Evolutionary conservation across 768 basidiomycete species (phyloP), one percentile per base, ranked within the genome.

Genomic region (Piloderma croceum): DNA sequence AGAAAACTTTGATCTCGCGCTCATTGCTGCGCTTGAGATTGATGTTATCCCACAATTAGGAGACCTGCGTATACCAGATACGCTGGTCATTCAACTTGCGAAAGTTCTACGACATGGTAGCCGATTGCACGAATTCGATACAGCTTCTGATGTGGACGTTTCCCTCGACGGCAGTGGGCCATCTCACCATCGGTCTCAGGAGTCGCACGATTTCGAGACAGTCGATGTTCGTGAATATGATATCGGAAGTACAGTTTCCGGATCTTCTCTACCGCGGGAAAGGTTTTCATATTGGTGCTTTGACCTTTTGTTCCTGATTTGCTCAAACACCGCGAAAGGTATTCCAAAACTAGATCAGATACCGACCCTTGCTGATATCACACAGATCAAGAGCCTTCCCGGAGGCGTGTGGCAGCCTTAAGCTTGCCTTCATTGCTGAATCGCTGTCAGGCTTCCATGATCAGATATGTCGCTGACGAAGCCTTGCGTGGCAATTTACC

Each of bases 251-350:
- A 89, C 88, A 3, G 74, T 74, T 27, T 59, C 63, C 7, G 76
- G 76, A 0, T 54, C 63, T 11, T 57, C 77, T 18, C 64, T 83
- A 21, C 82, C 84, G 2, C 67, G 90, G 27, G 91, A 93, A 57
- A 72, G 89, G 6, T 93, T 93, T 56, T 82, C 87, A 6, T 92
- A 89, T 63, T 93, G 90, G 90, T 91, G 87, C 54, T 83, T 93
- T 41, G 90, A 94, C 52, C 63, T 92, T 9, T 57, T 94, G 24
- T 92, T 93, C 59, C 56, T 85, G 47, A 69, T 92, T 22, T 92
- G 87, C 51, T 84, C 86, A 0, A 64, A 80, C 50, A 65, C 68
- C 1, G 77, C 75, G 1, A 70, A 68, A 61, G 83, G 86, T 82
- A 43, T 21, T 43, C 5, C 5, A 2, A 17, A 5, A 18, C 25